These are phyloP conservation scores for Komagataella mondaviorum DNA, from an alignment of 805 yeast species.

Conservation along the genomic window DNA sequence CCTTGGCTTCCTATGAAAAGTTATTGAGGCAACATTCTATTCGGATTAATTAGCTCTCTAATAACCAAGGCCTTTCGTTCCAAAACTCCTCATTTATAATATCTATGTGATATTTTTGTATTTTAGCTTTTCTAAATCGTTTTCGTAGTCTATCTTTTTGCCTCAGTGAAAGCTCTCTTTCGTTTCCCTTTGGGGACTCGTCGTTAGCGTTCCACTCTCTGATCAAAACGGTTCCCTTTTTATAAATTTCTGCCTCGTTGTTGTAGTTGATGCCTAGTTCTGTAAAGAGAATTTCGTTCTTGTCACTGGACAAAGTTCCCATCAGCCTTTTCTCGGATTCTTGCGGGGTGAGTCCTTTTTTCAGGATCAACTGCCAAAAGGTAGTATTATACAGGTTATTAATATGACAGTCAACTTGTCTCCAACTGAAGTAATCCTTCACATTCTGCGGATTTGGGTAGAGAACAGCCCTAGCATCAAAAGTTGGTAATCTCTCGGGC, in stretches of 20 bases:
- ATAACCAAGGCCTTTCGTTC: conserved; percentile 28
- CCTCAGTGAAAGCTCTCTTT: conserved; percentile 18
- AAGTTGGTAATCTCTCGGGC: conserved; percentile 56
- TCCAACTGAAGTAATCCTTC: conserved; percentile 83
- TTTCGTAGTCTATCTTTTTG: conserved; percentile 39
- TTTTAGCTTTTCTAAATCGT: conserved; percentile 29
- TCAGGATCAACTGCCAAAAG: conserved; percentile 73
- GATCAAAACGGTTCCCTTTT: conserved; percentile 63
- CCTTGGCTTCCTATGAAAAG: background rate
- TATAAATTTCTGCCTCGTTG: conserved; percentile 76
- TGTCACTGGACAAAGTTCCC: conserved; percentile 75
- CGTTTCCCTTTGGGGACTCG: conserved; percentile 1
- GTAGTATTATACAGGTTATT: conserved; percentile 88
- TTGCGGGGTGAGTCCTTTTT: conserved; percentile 56
- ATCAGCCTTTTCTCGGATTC: conserved; percentile 69
- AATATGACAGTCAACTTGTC: conserved; percentile 94
- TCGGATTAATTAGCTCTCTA: conserved; percentile 2
- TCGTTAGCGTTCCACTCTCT: conserved; percentile 25
- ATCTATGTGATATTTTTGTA: conserved; percentile 40
- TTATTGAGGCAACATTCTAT: background rate
- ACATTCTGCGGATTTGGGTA: conserved; percentile 56
- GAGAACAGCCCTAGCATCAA: conserved; percentile 81
- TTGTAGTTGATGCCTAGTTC: conserved; percentile 82
- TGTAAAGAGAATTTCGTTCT: conserved; percentile 73
- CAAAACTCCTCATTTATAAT: conserved; percentile 54